Evolutionary conservation across 2,329 filamentous ascomycete species (phyloP).

Genomic region (Corynespora cassiicola): DNA sequence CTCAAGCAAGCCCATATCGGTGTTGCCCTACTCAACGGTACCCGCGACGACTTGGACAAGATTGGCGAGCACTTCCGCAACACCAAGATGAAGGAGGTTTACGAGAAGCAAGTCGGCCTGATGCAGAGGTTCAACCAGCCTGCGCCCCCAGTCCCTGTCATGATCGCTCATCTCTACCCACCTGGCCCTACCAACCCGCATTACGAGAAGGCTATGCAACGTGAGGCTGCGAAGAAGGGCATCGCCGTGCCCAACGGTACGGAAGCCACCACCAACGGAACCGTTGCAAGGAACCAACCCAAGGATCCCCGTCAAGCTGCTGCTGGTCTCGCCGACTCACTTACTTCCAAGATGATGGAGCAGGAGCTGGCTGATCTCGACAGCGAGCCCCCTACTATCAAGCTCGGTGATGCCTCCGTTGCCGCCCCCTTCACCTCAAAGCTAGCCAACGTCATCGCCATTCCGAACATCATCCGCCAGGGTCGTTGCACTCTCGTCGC

Average conservation of each 20-base stretch:
- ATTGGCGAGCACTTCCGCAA: conserved; percentile 94
- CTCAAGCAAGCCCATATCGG: conserved; percentile 98
- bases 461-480: conserved; percentile 98
- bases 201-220: conserved; percentile 88
- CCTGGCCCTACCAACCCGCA: conserved; percentile 92
- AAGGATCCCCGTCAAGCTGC: conserved; percentile 67
- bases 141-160: conserved; percentile 84
- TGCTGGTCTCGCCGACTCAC: conserved; percentile 80
- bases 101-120: conserved; percentile 91
- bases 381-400: conserved; percentile 91
- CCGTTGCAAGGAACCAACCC: conserved; percentile 37
- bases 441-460: conserved; percentile 92
- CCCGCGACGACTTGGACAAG: conserved; percentile 84
- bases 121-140: conserved; percentile 97
- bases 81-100: conserved; percentile 98
- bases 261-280: conserved; percentile 28
- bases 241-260: conserved; percentile 55
- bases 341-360: conserved; percentile 89
- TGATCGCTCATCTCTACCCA: conserved; percentile 94
- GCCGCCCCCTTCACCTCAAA: conserved; percentile 98
- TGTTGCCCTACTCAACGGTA: conserved; percentile 94
- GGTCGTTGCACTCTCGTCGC: conserved; percentile 96
- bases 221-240: conserved; percentile 82
- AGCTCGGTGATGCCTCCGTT: conserved; percentile 95
- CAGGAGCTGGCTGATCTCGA: conserved; percentile 75